Base-by-base conservation (phyloP, 164 flowering plant species). In the Nelumbo lutea region DNA sequence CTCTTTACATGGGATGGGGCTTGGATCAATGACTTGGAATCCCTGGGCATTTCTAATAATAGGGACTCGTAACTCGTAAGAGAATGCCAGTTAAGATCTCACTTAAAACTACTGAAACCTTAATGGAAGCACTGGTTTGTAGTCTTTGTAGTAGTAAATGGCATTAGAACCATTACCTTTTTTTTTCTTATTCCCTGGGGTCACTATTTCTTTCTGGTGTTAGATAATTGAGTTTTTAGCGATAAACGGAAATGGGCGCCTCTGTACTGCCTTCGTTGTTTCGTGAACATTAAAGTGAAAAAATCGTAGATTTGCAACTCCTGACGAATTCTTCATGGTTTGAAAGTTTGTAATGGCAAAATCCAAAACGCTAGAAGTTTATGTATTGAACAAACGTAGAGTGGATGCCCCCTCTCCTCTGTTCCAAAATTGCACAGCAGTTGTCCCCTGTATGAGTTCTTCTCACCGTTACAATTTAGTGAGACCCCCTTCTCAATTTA, bases 281-380 rank as follows among this genome's bases (percentile, higher is more conserved):
- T 4, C 7, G 48, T 4, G 48, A 46, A 46, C 4, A 7, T 4
- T 4, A 46, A 46, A 46, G 48, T 4, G 2, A 2, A 13, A 38
- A 11, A 10, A 5, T 64, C 15, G 51, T 66, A 42, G 46, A 38
- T 27, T 56, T 42, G 27, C 52, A 67, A 42, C 51, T 67, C 50
- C 6, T 43, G 11, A 57, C 44, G 50, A 67, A 51, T 56, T 67
- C 9, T 67, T 67, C 61, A 66, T 66, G 10, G 61, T 56, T 56
- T 6, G 38, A n/a, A 38, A 45, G 55, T n/a, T 1, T 14, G 27
- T 45, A 13, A 59, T 43, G 6, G 45, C 40, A 8, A 39, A 4
- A 44, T 27, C 27, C 27, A 8, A 10, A 14, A 15, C 9, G 43
- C 38, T 66, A 27, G 42, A 53, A 60, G 46, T 65, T 13, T 42